Base-by-base conservation (phyloP, 306 rosid genomes). In the Biancaea sappan region DNA sequence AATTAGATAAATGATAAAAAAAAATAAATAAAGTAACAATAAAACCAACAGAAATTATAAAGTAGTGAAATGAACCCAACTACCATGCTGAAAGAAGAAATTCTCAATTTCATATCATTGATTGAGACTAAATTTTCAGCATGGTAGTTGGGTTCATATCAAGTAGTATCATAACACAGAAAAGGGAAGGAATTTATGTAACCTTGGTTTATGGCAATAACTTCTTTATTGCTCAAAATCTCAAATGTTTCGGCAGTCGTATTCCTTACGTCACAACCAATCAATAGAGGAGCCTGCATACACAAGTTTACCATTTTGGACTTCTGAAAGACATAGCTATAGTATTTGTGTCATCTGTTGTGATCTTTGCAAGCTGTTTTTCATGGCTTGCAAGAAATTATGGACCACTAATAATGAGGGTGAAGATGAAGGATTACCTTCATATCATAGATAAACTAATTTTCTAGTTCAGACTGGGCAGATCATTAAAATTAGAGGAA, bases 141-240 rank as follows among this genome's bases (percentile, higher is more conserved):
- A n/a, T n/a, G n/a, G n/a, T n/a, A n/a, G n/a, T n/a, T n/a, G n/a
- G n/a, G n/a, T n/a, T n/a, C 53, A 75, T 51, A 14, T 70, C 51
- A 59, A 32, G 46, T 12, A 43, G 43, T 29, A 13, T 75, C 69
- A 37, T 26, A 12, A 58, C 43, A 14, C 26, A 69, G 59, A 76
- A 57, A 52, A n/a, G 19, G 46, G 57, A 59, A 56, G 26, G 80
- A 5, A 25, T 76, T 44, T 50, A 26, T 22, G 31, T 56, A 52
- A 94, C 99, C 99, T 94, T 94, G 97, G 84, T 94, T 92, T 67
- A 94, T 65, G 41, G 88, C 93, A 82, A 94, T 90, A 79, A 94
- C 88, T 85, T 94, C 99, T 82, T 76, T 67, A 21, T 94, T 94
- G 80, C 85, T 87, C 65, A 88, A 71, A 79, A 94, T 80, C 81